Evolutionary conservation across 2,329 filamentous ascomycete species (phyloP).

Genomic region (Fusarium pseudograminearum): DNA sequence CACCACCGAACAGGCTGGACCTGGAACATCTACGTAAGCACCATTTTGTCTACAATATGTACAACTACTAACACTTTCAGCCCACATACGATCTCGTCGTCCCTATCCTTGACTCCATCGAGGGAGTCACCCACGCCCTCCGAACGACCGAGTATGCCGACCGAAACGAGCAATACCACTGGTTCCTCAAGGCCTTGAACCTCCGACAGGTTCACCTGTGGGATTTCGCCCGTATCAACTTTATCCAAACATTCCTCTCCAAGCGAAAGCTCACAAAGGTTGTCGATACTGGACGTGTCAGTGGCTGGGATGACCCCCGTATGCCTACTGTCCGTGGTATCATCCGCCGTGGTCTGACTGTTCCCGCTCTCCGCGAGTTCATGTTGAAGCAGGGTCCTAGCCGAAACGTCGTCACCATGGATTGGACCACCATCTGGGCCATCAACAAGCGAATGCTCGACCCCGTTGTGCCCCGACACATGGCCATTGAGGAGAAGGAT

Average conservation of each 20-base stretch:
- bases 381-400: constrained; percentile 87
- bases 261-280: constrained; percentile 90
- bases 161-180: constrained; percentile 87
- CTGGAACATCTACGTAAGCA: constrained; percentile 78
- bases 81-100: constrained; percentile 90
- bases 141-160: constrained; percentile 90
- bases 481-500: constrained; percentile 77
- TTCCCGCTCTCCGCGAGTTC: constrained; percentile 83
- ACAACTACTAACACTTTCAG: background rate
- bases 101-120: constrained; percentile 82
- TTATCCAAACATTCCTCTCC: constrained; percentile 83
- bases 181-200: constrained; percentile 81
- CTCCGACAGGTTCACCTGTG: constrained; percentile 84
- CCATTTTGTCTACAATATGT: too few species aligned
- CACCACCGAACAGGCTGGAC: constrained; percentile 83
- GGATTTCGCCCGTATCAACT: constrained; percentile 88
- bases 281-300: constrained; percentile 79
- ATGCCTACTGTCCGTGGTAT: constrained; percentile 89
- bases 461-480: constrained; percentile 79
- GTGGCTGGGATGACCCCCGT: constrained; percentile 88
- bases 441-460: constrained; percentile 87
- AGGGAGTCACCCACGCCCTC: constrained; percentile 86
- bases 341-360: constrained; percentile 80
- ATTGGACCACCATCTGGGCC: constrained; percentile 81
- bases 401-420: constrained; percentile 85